Base-by-base conservation (phyloP, 768 basidiomycete genomes). In the Gelatoporia subvermispora region DNA sequence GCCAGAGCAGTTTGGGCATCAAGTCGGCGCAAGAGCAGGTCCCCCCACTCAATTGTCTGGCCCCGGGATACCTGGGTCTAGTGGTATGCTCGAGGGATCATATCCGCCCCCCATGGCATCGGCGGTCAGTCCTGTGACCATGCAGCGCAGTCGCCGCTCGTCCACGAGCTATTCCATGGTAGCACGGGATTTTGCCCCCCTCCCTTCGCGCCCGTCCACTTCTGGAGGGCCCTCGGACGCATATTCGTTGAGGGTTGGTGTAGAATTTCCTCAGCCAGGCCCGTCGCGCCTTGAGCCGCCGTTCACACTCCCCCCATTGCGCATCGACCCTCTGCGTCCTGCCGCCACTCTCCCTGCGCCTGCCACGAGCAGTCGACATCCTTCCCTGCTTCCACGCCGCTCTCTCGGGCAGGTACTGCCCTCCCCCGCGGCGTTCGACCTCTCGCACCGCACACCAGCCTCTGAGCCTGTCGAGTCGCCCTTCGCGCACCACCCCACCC, bases 31-130 rank as follows among this genome's bases (percentile, higher is more conserved):
- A 53, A 49, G 53, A 48, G 52, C 51, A 35, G 44, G 50, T 37
- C 47, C 43, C 31, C 43, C 53, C 28, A 45, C 57, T 4, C 60
- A 64, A 38, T 59, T 64, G 18, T 60, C 62, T 3, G 62, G 62
- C 13, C 62, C 62, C 21, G 62, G 62, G 10, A 58, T 64, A 43
- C 62, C 62, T 38, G 62, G 60, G 44, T 22, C 56, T 31, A 46
- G 49, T 31, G 38, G 40, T 24, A 24, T 8, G 11, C 7, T 23
- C 28, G 23, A 17, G 16, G 20, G 38, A 22, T n/a, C 39, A 9
- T n/a, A 22, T 24, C 11, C 41, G n/a, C 38, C 38, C 21, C 21
- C n/a, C 21, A 39, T 17, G 21, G 38, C n/a, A 17, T 5, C 21
- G 38, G 8, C 16, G 7, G 5, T 16, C 8, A 39, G 38, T 17